A percentile compares a stretch with the other conserved stretches of the same genome.
Evolutionary conservation across 2,329 filamentous ascomycete species (phyloP).

Genomic region (Exophiala aquamarina): DNA sequence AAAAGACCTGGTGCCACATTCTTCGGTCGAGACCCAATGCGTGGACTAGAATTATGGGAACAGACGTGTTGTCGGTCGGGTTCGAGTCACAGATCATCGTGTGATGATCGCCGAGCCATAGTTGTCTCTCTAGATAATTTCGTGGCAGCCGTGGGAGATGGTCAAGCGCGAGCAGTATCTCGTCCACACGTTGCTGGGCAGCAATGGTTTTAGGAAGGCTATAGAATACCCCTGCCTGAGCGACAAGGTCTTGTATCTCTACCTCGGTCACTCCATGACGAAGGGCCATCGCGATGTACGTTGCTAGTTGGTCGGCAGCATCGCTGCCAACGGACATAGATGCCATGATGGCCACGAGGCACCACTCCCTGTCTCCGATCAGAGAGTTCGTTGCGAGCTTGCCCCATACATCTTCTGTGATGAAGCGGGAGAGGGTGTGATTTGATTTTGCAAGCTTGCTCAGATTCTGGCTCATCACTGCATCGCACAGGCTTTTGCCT

Average conservation of each 20-base stretch:
- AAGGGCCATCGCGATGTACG: slow-evolving; percentile 2
- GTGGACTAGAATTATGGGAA: slow-evolving; percentile 12
- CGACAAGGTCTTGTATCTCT: slow-evolving; percentile 10
- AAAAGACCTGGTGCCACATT: slow-evolving; percentile 13
- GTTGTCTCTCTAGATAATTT: neutral
- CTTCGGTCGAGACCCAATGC: slow-evolving; percentile 9
- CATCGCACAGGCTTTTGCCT: too few relatives aligned
- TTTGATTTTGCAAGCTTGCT: too few relatives aligned
- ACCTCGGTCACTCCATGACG: slow-evolving; percentile 8
- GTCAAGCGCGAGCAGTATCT: neutral
- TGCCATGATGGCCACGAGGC: too few relatives aligned
- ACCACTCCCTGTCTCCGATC: too few relatives aligned
- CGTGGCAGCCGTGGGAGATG: neutral
- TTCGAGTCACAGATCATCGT: slow-evolving; percentile 8
- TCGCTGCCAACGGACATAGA: too few relatives aligned
- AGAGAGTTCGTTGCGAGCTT: too few relatives aligned
- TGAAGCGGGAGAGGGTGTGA: too few relatives aligned
- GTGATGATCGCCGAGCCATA: slow-evolving; percentile 3
- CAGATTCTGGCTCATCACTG: too few relatives aligned
- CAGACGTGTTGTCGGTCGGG: neutral
- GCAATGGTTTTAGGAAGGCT: slow-evolving; percentile 1
- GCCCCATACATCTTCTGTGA: too few relatives aligned
- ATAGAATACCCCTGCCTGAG: slow-evolving; percentile 1
- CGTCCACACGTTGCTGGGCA: neutral
- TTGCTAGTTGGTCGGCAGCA: neutral